Evolutionary conservation across 164 flowering plant genomes (phyloP).

Genomic region (Nelumbo lutea): DNA sequence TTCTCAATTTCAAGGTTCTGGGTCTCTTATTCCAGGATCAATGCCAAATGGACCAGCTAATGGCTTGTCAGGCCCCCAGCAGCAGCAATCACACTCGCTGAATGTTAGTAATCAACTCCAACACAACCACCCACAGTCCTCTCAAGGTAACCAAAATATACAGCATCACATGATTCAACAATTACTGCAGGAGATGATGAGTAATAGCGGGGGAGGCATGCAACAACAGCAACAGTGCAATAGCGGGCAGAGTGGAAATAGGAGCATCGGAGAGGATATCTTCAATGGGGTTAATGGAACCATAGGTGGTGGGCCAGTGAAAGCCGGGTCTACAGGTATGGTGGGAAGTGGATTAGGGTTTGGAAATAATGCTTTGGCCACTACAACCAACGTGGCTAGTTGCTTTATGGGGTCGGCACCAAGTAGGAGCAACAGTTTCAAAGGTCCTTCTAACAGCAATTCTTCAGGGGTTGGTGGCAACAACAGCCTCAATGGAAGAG

Average conservation of each 20-base stretch:
- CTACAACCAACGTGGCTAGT: constrained; percentile 23
- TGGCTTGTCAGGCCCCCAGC: constrained; percentile 43
- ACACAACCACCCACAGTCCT: constrained; percentile 35
- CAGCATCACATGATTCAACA: constrained; percentile 85
- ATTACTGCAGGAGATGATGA: constrained; percentile 64
- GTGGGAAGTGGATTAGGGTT: constrained; percentile 28
- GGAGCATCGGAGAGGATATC: constrained; percentile 10
- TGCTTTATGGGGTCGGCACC: constrained; percentile 24
- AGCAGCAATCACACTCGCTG: constrained; percentile 29
- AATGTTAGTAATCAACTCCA: constrained; percentile 27
- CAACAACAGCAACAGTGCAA: constrained; percentile 27
- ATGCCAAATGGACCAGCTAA: constrained; percentile 37
- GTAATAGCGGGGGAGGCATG: constrained; percentile 27
- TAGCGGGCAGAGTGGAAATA: constrained; percentile 36
- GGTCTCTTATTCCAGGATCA: constrained; percentile 34
- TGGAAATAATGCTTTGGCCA: constrained; percentile 28
- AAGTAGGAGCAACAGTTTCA: constrained; percentile 56
- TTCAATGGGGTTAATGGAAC: constrained; percentile 7
- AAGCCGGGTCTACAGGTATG: constrained; percentile 11
- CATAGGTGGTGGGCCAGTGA: constrained; percentile 6
- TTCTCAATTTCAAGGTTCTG: constrained; percentile 44
- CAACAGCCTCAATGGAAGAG: constrained; percentile 39
- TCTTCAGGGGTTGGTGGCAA: constrained; percentile 42
- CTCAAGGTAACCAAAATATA: constrained; percentile 47
- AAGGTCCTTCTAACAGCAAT: constrained; percentile 45